These are phyloP conservation scores for Aurantiochytrium sp. DNA, from an alignment of 108 stramenopile species.

Conservation along the genomic window DNA sequence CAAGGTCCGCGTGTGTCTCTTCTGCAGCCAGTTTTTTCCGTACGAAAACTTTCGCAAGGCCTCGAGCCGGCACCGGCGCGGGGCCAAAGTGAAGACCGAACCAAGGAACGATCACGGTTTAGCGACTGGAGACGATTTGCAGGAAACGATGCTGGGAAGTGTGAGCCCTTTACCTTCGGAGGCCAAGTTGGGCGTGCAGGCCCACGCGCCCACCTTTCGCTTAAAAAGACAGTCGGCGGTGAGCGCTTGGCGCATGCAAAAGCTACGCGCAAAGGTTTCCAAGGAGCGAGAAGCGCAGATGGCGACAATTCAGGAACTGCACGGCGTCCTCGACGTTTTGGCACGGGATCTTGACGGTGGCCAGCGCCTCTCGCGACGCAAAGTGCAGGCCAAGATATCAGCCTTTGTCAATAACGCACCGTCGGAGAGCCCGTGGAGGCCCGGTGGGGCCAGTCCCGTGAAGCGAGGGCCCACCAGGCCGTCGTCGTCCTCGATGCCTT, in stretches of 20 bases:
- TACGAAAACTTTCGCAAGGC: constrained; percentile 23
- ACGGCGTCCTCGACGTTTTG: not conserved
- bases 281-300: not conserved
- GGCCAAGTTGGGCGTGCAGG: too few relatives aligned
- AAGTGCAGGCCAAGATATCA: too few relatives aligned
- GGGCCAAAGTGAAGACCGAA: not conserved
- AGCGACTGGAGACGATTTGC: too few relatives aligned
- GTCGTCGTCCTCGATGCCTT: too few relatives aligned
- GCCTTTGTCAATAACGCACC: too few relatives aligned
- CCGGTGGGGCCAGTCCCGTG: too few relatives aligned
- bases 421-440: too few relatives aligned
- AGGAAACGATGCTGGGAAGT: too few relatives aligned
- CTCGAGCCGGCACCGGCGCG: not conserved
- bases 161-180: too few relatives aligned
- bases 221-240: not conserved
- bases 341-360: not conserved
- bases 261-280: not conserved
- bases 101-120: too few relatives aligned
- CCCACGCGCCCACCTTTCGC: not conserved
- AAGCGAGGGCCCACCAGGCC: too few relatives aligned
- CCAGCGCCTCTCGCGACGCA: too few relatives aligned
- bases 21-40: constrained; percentile 10
- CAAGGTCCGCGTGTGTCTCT: constrained; percentile 7
- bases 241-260: not conserved
- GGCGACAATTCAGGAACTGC: not conserved